phyloP scores from a whole-genome alignment of 345 rosid species.

The Salix exigua region DNA sequence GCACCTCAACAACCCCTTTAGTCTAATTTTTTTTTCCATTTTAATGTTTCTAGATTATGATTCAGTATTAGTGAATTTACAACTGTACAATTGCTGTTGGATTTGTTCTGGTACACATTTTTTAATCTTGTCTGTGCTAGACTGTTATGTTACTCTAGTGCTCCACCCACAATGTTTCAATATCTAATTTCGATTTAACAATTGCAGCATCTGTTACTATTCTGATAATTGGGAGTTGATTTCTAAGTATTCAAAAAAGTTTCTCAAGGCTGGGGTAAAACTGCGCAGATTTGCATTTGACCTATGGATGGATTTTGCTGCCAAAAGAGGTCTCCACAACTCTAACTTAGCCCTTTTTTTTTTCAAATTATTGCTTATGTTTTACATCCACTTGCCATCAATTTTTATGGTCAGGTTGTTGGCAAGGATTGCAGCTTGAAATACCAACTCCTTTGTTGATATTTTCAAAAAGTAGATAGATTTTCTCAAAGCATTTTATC shows the following conservation, averaged over 20 bases:
- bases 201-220: constrained; percentile 65
- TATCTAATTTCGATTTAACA: constrained; percentile 19
- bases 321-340: constrained; percentile 50
- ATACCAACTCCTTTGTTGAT: background rate
- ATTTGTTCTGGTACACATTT: background rate
- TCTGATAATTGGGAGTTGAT: constrained; percentile 61
- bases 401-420: background rate
- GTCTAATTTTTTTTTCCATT: background rate
- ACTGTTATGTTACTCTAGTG: constrained; percentile 3
- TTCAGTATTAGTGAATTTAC: background rate
- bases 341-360: background rate
- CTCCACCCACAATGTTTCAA: background rate
- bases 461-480: background rate
- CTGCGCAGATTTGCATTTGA: constrained; percentile 63
- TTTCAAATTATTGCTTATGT: constrained; percentile 5
- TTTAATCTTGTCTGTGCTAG: background rate
- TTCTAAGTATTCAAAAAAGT: constrained; percentile 53
- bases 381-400: constrained; percentile 3
- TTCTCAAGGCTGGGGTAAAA: constrained; percentile 66
- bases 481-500: background rate
- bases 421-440: background rate
- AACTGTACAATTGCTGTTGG: background rate
- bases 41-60: background rate
- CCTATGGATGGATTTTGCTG: constrained; percentile 78
- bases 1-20: background rate